phyloP scores from a whole-genome alignment of 345 rosid species.

The Mallotus nudiflorus region DNA sequence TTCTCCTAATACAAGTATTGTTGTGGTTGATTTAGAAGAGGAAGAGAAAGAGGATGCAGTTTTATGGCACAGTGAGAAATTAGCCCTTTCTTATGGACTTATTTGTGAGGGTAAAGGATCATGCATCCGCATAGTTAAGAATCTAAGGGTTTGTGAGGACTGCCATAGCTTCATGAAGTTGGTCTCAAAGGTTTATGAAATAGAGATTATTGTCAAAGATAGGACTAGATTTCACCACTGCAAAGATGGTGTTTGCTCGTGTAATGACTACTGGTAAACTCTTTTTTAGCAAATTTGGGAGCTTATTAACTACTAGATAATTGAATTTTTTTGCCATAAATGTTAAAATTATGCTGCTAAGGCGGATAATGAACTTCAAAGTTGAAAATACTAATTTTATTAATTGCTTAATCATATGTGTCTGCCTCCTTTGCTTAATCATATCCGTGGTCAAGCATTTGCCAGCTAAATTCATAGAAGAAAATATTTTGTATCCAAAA shows the following conservation, averaged over 20 bases:
- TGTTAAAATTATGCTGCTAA: too few species aligned
- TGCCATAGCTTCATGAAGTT: slow-evolving; percentile 42
- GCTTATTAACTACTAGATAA: too few species aligned
- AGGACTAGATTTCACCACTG: slow-evolving; percentile 42
- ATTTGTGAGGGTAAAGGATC: slow-evolving; percentile 21
- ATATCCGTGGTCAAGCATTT: too few species aligned
- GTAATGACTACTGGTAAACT: slow-evolving; percentile 40
- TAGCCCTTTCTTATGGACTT: slow-evolving; percentile 44
- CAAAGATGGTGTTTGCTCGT: slow-evolving; percentile 40
- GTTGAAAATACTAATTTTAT: too few species aligned
- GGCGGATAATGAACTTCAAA: too few species aligned
- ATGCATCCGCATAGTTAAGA: slow-evolving; percentile 40
- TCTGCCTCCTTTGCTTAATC: too few species aligned
- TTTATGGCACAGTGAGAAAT: slow-evolving; percentile 42
- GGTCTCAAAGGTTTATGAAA: slow-evolving; percentile 33
- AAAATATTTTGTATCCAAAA: too few species aligned
- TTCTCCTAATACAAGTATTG: slow-evolving; percentile 20
- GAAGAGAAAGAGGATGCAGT: slow-evolving; percentile 38
- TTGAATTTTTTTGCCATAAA: too few species aligned
- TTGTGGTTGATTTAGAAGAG: slow-evolving; percentile 44
- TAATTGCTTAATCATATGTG: too few species aligned
- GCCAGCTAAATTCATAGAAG: too few species aligned
- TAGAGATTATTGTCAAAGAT: slow-evolving; percentile 37
- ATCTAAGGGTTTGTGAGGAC: slow-evolving; percentile 51
- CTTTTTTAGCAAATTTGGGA: background rate